Base-by-base conservation (phyloP, 371 early-diverging fungal species). In the Mucor ambiguus region DNA sequence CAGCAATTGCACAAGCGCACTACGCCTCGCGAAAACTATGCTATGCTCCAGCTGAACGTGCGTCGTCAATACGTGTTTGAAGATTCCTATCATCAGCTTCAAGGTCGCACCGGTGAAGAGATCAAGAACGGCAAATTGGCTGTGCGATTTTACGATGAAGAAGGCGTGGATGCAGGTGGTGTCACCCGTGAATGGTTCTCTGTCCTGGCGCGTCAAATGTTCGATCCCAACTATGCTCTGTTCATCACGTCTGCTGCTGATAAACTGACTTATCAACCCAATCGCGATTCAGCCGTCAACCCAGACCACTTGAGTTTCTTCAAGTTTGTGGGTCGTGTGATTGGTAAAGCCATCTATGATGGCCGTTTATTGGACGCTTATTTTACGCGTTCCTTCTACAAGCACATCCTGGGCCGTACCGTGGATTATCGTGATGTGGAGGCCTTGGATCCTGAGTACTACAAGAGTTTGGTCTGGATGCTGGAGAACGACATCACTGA, bases 101-200 rank as follows among this genome's bases (percentile, higher is more conserved):
- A 94, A 65, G 93, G 94, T 14, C 85, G 90, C 59, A 83, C 87
- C 5, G 97, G 97, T 58, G 91, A 95, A 41, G 96, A 97, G 65
- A 92, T 98, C 77, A 93, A 94, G 78, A 89, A 91, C 71, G 94
- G 95, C 62, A 97, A 95, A 75, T 84, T 99, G 35, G 92, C 89
- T 69, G 97, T 99, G n/a, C 90, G 94, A 44, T 99, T 99, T 84
- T 83, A 92, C 58, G 94, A 95, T 22, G 99, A 99, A 80, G 98
- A 98, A 72, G 99, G 99, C 54, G 92, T 98, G 0, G 99, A 99
- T 85, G 98, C 93, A 28, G 99, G 99, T 55, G 99, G 99, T 52
- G 92, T 99, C 7, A 93, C 97, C 3, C 89, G 99, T 63, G 99
- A 99, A 82, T 99, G 98, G 98, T 98, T 96, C 86, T 91, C 92